These are phyloP conservation scores for Aspergillus tubingensis DNA, from an alignment of 2,329 filamentous ascomycete genomes.

Conservation along the genomic window DNA sequence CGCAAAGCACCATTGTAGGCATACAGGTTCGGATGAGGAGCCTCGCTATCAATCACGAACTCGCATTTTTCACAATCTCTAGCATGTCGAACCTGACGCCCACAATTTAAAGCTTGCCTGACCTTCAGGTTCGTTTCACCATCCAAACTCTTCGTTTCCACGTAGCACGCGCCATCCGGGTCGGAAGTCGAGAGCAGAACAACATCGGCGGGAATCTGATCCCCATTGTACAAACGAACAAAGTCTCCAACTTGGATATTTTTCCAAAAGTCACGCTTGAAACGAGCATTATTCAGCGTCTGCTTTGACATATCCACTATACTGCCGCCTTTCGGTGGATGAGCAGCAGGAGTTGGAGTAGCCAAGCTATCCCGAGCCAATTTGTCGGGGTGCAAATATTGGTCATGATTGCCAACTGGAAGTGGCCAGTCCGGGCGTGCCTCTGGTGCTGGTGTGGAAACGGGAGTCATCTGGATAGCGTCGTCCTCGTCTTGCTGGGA, in stretches of 20 bases:
- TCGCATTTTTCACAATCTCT: slow-evolving; percentile 87
- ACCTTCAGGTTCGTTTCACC: slow-evolving; percentile 98
- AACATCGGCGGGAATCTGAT: slow-evolving; percentile 91
- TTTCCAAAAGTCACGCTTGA: slow-evolving; percentile 95
- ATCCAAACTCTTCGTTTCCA: slow-evolving; percentile 97
- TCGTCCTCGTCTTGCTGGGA: slow-evolving; percentile 57
- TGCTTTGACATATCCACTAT: slow-evolving; percentile 72
- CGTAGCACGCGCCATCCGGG: slow-evolving; percentile 89
- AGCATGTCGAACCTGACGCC: slow-evolving; percentile 79
- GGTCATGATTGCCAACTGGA: slow-evolving; percentile 31
- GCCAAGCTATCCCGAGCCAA: slow-evolving; percentile 28
- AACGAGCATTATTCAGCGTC: slow-evolving; percentile 71
- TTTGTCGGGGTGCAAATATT: slow-evolving; percentile 35
- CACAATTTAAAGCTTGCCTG: slow-evolving; percentile 83
- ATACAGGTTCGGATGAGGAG: slow-evolving; percentile 90
- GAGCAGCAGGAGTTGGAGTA: slow-evolving; percentile 23
- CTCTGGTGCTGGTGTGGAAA: slow-evolving; percentile 74
- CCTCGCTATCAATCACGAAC: slow-evolving; percentile 86
- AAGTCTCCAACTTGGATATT: slow-evolving; percentile 94
- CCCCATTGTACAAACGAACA: slow-evolving; percentile 92
- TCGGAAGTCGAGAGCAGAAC: slow-evolving; percentile 93
- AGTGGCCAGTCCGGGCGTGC: slow-evolving; percentile 48
- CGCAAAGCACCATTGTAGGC: slow-evolving; percentile 87
- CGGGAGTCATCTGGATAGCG: slow-evolving; percentile 93
- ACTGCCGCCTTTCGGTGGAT: slow-evolving; percentile 58